Conservation (phyloP, 139 green algal species). For the Chlorella sp. region DNA sequence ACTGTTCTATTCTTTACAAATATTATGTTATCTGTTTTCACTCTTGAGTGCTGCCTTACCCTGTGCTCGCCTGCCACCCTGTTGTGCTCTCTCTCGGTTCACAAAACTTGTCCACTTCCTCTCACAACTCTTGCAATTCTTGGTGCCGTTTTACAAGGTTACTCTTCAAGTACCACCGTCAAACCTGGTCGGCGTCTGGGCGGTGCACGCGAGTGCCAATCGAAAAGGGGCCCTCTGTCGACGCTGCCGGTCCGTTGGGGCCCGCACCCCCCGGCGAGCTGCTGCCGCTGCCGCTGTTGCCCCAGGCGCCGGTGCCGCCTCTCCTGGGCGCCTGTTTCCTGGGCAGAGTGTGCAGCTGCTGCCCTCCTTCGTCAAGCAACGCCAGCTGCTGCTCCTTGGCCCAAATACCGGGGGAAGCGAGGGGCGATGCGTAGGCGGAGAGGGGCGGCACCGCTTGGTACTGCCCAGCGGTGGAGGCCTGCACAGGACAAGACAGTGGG, state of each 20-base stretch:
- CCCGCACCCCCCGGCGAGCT: background rate
- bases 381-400: conserved; percentile 12
- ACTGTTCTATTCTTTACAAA: too few relatives aligned
- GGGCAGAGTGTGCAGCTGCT: background rate
- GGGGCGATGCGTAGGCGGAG: background rate
- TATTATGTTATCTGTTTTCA: too few relatives aligned
- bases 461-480: background rate
- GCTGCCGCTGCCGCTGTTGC: background rate
- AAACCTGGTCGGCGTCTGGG: too few relatives aligned
- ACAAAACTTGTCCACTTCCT: too few relatives aligned
- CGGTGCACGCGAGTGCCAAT: conserved; percentile 21
- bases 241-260: too few relatives aligned
- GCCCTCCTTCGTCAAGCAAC: background rate
- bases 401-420: background rate
- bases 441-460: background rate
- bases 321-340: background rate
- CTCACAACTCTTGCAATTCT: too few relatives aligned
- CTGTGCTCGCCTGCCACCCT: too few relatives aligned
- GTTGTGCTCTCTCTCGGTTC: too few relatives aligned
- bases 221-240: background rate
- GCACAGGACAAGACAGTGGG: background rate
- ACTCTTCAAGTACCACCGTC: too few relatives aligned
- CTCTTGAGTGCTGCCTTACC: too few relatives aligned
- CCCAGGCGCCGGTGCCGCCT: background rate
- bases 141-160: too few relatives aligned